A percentile compares a stretch with the other conserved stretches of the same genome.
These are phyloP conservation scores for Thraustotheca clavata DNA, from an alignment of 352 stramenopile species.

Conservation along the genomic window DNA sequence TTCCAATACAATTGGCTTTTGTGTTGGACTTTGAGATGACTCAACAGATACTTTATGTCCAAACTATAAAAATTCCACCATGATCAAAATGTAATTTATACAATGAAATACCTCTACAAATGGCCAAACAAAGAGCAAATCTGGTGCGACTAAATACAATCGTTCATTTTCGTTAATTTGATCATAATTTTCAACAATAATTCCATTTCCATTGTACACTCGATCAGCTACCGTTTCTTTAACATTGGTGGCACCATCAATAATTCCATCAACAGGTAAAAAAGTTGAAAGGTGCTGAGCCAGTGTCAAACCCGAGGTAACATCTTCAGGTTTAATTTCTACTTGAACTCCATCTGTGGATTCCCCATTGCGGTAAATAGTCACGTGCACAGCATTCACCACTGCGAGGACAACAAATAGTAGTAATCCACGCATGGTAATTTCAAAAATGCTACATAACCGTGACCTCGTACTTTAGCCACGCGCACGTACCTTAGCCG, in stretches of 20 bases:
- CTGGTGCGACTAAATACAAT: slow-evolving; percentile 17
- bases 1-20: slow-evolving; percentile 20
- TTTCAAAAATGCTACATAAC: not conserved
- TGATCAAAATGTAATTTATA: not conserved
- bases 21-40: slow-evolving; percentile 11
- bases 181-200: slow-evolving; percentile 11
- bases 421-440: not conserved
- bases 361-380: slow-evolving; percentile 16
- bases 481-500: not conserved
- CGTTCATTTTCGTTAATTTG: slow-evolving; percentile 11
- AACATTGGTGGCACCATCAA: not conserved
- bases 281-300: slow-evolving; percentile 7
- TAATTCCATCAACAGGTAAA: slow-evolving; percentile 8
- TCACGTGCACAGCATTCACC: slow-evolving; percentile 14
- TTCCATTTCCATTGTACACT: slow-evolving; percentile 13
- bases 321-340: not conserved
- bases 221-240: slow-evolving; percentile 10
- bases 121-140: slow-evolving; percentile 22
- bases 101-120: slow-evolving; percentile 11
- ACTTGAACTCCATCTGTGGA: not conserved
- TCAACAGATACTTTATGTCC: slow-evolving; percentile 11
- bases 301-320: not conserved
- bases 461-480: not conserved
- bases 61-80: not conserved
- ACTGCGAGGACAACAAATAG: not conserved